A percentile compares a stretch with the other conserved stretches of the same genome.
These are phyloP conservation scores for Jimgerdemannia flammicorona DNA, from an alignment of 192 early-diverging fungal species.

Conservation along the genomic window DNA sequence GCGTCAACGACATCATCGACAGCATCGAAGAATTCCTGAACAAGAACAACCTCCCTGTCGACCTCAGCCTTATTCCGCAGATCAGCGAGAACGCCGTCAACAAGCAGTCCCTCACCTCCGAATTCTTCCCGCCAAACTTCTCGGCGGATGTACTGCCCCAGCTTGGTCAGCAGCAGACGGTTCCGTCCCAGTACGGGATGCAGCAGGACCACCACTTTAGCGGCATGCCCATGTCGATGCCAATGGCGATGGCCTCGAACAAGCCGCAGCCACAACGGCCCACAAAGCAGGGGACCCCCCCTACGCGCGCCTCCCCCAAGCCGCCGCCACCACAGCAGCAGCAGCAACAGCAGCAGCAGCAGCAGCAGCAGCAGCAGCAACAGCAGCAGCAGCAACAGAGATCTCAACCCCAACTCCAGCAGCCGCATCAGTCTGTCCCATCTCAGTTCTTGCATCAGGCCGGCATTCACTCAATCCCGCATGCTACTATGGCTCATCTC, in stretches of 20 bases:
- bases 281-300: slow-evolving; percentile 1
- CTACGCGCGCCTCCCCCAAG: neutral
- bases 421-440: neutral
- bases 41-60: slow-evolving; percentile 21
- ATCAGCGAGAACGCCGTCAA: slow-evolving; percentile 31
- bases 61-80: slow-evolving; percentile 21
- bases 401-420: slow-evolving; percentile 12
- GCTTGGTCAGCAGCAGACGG: neutral
- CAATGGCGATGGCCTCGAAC: neutral
- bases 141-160: slow-evolving; percentile 8
- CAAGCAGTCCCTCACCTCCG: slow-evolving; percentile 28
- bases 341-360: slow-evolving; percentile 2
- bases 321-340: neutral
- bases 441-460: neutral
- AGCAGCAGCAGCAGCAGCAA: slow-evolving; percentile 3
- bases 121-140: slow-evolving; percentile 30
- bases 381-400: slow-evolving; percentile 4
- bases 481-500: neutral
- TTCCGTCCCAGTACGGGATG: slow-evolving; percentile 1
- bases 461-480: neutral
- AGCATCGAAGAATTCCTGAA: slow-evolving; percentile 32
- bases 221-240: slow-evolving; percentile 4
- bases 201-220: neutral
- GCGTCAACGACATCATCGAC: slow-evolving; percentile 34
- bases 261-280: slow-evolving; percentile 2